Conservation (phyloP, 2,329 filamentous ascomycete species). For the Colletotrichum lindemuthianum region DNA sequence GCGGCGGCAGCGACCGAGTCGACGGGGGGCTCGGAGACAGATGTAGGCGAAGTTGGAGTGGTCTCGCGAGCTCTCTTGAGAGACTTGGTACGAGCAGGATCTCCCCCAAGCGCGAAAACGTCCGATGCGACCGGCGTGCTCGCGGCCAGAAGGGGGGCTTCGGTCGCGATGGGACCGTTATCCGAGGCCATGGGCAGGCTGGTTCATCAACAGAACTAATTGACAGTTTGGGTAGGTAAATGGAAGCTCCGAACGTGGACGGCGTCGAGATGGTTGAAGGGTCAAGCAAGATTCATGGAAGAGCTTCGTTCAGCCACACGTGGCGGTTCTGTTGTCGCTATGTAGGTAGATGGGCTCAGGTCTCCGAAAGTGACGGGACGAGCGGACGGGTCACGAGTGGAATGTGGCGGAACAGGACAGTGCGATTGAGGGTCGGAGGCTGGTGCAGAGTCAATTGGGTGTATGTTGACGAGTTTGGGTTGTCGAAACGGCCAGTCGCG, state of each 20-base stretch:
- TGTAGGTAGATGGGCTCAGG: slow-evolving; percentile 16
- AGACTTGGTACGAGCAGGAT: slow-evolving; percentile 49
- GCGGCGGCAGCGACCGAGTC: slow-evolving; percentile 22
- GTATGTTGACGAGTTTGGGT: background rate
- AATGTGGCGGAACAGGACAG: slow-evolving; percentile 31
- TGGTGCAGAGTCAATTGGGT: slow-evolving; percentile 8
- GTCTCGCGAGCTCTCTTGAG: slow-evolving; percentile 56
- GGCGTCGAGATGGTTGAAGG: slow-evolving; percentile 27
- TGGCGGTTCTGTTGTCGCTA: slow-evolving; percentile 30
- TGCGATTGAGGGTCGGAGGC: slow-evolving; percentile 24
- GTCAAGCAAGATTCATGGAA: slow-evolving; percentile 32
- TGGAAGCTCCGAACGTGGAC: slow-evolving; percentile 19
- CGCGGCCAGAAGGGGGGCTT: slow-evolving; percentile 55
- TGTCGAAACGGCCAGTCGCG: slow-evolving; percentile 8
- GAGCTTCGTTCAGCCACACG: slow-evolving; percentile 34
- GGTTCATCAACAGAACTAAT: slow-evolving; percentile 28
- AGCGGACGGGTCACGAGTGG: slow-evolving; percentile 31
- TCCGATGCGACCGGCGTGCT: slow-evolving; percentile 51
- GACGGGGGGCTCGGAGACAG: slow-evolving; percentile 39
- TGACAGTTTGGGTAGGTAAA: background rate
- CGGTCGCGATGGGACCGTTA: slow-evolving; percentile 62
- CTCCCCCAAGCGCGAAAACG: slow-evolving; percentile 48
- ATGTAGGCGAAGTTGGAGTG: slow-evolving; percentile 51
- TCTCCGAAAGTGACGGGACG: slow-evolving; percentile 35
- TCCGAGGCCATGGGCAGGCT: slow-evolving; percentile 61